Base-by-base conservation (phyloP, 2,329 filamentous ascomycete species). In the Paecilomyces dactylethromorphus region DNA sequence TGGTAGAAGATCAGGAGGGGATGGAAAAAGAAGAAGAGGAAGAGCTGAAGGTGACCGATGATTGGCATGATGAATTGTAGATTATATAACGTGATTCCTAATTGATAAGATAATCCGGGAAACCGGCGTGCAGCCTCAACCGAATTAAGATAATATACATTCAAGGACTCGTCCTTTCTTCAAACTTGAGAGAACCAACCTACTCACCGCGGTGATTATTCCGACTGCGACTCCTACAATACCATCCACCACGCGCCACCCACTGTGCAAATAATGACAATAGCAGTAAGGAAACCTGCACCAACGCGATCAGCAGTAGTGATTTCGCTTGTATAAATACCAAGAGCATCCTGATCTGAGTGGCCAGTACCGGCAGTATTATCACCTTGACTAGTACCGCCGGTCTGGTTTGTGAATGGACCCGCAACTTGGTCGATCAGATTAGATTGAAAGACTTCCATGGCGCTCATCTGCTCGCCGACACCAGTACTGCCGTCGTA, bases 391-490 rank as follows among this genome's bases (percentile, higher is more conserved):
- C 50, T 52, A 8, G 50, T 52, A n/a, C 50, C 50, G 3, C 50
- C 45, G 54, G 32, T 59, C 57, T n/a, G 57, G 60, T 26, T 58
- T 55, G 56, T 45, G 33, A 51, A 35, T 24, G 53, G 54, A 45
- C 26, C 35, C 52, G 26, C 24, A 59, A 60, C 32, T 64, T 67
- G 61, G 60, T 63, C 33, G 75, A 66, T 51, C 21, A 31, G 6
- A 29, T 26, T 33, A 18, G 11, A n/a, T 18, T 33, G 26, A 15
- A 22, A 45, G n/a, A 52, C 12, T 29, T 49, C 55, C 50, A 52
- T 29, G 2, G 72, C 70, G 11, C 69, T 69, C 73, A 76, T 74
- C 58, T 76, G 74, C 56, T 74, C 65, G 8, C 74, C 74, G 12
- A 76, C 73, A 39, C 75, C 74, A 15, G 66, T 63, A 5, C 64